Percentiles rank a stretch among this genome's conserved stretches.
These are phyloP conservation scores for Myxozyma sirexii DNA, from an alignment of 805 yeast genomes.

Conservation along the genomic window DNA sequence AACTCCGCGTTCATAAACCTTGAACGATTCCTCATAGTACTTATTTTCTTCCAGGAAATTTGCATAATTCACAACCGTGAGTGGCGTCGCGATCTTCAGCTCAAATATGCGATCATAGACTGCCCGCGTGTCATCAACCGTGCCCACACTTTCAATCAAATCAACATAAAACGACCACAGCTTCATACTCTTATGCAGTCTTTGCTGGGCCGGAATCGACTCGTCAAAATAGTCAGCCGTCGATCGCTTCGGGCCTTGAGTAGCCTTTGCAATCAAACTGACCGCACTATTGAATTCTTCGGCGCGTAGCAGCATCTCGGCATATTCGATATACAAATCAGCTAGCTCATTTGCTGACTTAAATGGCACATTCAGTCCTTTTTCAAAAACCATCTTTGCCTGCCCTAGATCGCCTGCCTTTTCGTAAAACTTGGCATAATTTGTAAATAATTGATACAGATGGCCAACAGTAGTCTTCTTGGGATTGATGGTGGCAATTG, in stretches of 20 bases:
- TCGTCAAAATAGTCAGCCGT: constrained; percentile 47
- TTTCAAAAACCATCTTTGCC: constrained; percentile 63
- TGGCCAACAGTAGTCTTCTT: constrained; percentile 46
- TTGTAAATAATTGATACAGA: constrained; percentile 67
- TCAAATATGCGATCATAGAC: constrained; percentile 59
- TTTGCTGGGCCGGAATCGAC: constrained; percentile 55
- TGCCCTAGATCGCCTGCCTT: constrained; percentile 55
- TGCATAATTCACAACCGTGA: constrained; percentile 67
- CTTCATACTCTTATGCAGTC: constrained; percentile 61
- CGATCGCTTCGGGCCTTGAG: constrained; percentile 46
- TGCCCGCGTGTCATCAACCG: constrained; percentile 44
- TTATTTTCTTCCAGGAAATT: constrained; percentile 55
- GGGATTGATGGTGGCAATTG: constrained; percentile 69
- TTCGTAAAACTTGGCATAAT: constrained; percentile 68
- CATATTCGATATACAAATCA: constrained; percentile 74
- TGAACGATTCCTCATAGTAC: constrained; percentile 54
- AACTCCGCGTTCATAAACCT: constrained; percentile 71
- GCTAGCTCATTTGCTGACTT: constrained; percentile 64
- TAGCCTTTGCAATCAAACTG: constrained; percentile 48
- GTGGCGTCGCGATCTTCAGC: constrained; percentile 69
- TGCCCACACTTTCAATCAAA: constrained; percentile 56
- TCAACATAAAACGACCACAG: constrained; percentile 79
- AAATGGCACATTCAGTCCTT: constrained; percentile 72
- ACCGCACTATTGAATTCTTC: constrained; percentile 52
- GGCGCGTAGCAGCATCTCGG: constrained; percentile 60